A percentile compares a stretch with the other conserved stretches of the same genome.
These are phyloP conservation scores for Pichia norvegensis DNA, from an alignment of 1,139 yeast genomes.

Conservation along the genomic window DNA sequence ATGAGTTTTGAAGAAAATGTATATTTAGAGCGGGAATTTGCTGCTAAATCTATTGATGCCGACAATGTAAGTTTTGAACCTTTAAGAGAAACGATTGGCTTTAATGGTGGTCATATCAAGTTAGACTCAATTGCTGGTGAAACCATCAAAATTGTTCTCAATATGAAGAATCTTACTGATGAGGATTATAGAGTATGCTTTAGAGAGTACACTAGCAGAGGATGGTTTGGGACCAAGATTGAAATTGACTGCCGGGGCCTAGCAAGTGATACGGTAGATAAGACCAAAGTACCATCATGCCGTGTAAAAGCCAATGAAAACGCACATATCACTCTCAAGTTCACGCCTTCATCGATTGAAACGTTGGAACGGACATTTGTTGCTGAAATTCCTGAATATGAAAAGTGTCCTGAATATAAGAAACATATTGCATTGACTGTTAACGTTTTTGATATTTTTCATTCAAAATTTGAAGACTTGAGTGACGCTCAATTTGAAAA, in stretches of 20 bases:
- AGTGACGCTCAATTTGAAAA: conserved; percentile 18
- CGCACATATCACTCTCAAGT: conserved; percentile 5
- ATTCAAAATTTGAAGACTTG: conserved; percentile 15
- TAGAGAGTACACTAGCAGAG: conserved; percentile 9
- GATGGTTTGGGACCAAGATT: conserved; percentile 15
- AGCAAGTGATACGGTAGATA: not conserved
- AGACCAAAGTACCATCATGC: conserved; percentile 2
- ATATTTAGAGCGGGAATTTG: conserved; percentile 1
- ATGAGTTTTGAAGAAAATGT: conserved; percentile 11
- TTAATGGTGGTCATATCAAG: conserved; percentile 3
- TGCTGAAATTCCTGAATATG: conserved; percentile 10
- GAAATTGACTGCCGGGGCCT: conserved; percentile 6
- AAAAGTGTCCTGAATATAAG: conserved; percentile 10
- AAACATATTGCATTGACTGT: conserved; percentile 14
- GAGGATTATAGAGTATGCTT: conserved; percentile 10
- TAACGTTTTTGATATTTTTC: conserved; percentile 15
- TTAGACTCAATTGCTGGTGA: conserved; percentile 14
- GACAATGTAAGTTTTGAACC: not conserved
- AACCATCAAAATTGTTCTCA: conserved; percentile 2
- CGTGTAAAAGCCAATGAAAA: conserved; percentile 3
- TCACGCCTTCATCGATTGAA: conserved; percentile 5
- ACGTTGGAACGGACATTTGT: conserved; percentile 10
- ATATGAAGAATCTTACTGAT: conserved; percentile 9
- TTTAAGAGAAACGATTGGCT: conserved; percentile 4
- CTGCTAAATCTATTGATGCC: not conserved